Conservation (phyloP, 2,329 filamentous ascomycete species). For the Penicillium sp. region DNA sequence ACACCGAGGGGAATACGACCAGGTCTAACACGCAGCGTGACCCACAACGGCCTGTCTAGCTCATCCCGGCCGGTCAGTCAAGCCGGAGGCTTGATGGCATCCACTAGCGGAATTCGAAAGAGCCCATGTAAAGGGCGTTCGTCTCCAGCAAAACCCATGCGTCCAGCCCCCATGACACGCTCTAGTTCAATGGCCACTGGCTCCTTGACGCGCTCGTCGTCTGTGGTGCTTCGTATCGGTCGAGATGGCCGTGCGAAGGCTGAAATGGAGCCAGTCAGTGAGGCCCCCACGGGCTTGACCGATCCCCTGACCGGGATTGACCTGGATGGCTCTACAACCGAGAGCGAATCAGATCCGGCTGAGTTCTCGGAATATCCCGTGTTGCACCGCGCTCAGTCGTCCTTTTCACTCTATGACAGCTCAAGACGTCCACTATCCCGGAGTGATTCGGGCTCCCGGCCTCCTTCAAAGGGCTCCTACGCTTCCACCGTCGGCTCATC, state of each 20-base stretch:
- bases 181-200: conserved; percentile 31
- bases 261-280: conserved; percentile 40
- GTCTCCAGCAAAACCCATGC: conserved; percentile 41
- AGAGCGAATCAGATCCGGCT: conserved; percentile 42
- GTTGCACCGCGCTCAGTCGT: conserved; percentile 38
- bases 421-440: conserved; percentile 30
- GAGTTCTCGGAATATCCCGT: conserved; percentile 42
- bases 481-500: conserved; percentile 42
- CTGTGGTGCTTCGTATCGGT: conserved; percentile 48
- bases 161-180: conserved; percentile 31
- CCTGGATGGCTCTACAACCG: conserved; percentile 43
- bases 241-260: conserved; percentile 49
- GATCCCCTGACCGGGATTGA: conserved; percentile 40
- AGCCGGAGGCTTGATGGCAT: conserved; percentile 31
- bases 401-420: conserved; percentile 39
- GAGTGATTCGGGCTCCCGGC: conserved; percentile 37
- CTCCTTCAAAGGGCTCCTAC: conserved; percentile 45
- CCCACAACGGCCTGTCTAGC: conserved; percentile 37
- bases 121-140: conserved; percentile 43
- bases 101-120: conserved; percentile 39
- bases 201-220: conserved; percentile 38
- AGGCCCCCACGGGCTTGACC: conserved; percentile 33
- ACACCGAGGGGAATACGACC: conserved; percentile 36
- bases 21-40: conserved; percentile 40
- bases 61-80: conserved; percentile 29